phyloP scores from a whole-genome alignment of 179 eudicot genomes.

The Amaranthus tricolor region DNA sequence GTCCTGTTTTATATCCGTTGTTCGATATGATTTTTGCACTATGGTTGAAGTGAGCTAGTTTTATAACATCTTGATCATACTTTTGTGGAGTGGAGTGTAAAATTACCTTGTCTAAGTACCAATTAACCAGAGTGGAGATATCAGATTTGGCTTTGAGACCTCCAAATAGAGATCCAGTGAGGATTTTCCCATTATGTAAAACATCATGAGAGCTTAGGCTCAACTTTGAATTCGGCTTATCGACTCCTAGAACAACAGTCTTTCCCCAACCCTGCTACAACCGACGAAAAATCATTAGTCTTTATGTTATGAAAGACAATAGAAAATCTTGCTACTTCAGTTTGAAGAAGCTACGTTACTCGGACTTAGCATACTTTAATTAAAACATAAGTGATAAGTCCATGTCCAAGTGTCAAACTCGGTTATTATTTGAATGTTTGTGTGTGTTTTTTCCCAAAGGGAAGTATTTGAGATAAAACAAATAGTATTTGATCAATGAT shows the following conservation, averaged over 20 bases:
- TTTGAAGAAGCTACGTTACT: not conserved
- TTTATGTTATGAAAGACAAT: not conserved
- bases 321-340: not conserved
- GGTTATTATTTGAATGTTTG: not conserved
- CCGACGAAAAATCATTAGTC: not conserved
- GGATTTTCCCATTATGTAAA: conserved; percentile 49
- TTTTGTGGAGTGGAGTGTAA: too few species aligned
- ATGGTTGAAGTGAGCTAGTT: not conserved
- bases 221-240: conserved; percentile 51
- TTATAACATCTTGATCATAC: not conserved
- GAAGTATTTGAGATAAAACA: not conserved
- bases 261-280: conserved; percentile 79
- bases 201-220: conserved; percentile 50
- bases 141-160: conserved; percentile 79
- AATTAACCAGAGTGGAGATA: conserved; percentile 56
- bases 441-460: too few species aligned
- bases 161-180: conserved; percentile 65
- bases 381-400: not conserved
- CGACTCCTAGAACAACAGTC: conserved; percentile 72
- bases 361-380: not conserved
- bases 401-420: not conserved
- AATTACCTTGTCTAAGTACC: conserved; percentile 68
- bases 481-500: not conserved
- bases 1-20: too few species aligned
- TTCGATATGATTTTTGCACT: too few species aligned